Conservation (phyloP, 179 eudicot genomes). For the Silene noctiflora region DNA sequence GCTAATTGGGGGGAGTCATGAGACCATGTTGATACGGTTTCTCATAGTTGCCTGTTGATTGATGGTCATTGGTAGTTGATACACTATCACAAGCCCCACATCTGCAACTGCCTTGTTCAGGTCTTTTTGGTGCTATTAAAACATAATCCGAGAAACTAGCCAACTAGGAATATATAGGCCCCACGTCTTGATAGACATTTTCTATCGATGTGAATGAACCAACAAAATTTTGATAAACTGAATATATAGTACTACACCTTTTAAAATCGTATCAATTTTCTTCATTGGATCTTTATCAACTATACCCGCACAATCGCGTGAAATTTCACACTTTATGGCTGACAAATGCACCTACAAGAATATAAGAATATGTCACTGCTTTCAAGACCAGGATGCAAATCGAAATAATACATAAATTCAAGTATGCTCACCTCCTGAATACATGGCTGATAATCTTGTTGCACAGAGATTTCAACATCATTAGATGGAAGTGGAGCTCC, state of each 20-base stretch:
- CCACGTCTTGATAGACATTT: not conserved
- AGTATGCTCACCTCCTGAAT: not conserved
- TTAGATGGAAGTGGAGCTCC: slow-evolving; percentile 17
- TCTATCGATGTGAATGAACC: not conserved
- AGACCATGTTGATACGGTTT: not conserved
- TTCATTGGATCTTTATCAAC: slow-evolving; percentile 17
- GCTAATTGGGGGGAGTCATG: no score
- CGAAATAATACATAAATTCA: not conserved
- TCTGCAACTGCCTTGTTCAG: not conserved
- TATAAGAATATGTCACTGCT: not conserved
- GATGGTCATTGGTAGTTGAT: not conserved
- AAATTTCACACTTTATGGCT: slow-evolving; percentile 7
- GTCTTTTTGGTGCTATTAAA: not conserved
- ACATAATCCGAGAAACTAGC: not conserved
- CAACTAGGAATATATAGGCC: not conserved
- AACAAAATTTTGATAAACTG: slow-evolving; percentile 7
- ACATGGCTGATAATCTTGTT: slow-evolving; percentile 34
- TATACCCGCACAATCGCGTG: slow-evolving; percentile 7
- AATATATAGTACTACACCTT: slow-evolving; percentile 24
- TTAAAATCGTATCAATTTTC: slow-evolving; percentile 5
- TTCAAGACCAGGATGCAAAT: slow-evolving; percentile 4
- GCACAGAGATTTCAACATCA: slow-evolving; percentile 25
- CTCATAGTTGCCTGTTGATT: not conserved
- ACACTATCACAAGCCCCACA: slow-evolving; percentile 3
- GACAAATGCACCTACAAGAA: slow-evolving; percentile 16